Evolutionary conservation across 2,329 filamentous ascomycete species (phyloP), one percentile per base, ranked within the genome.

Genomic region (Beauveria asiatica): DNA sequence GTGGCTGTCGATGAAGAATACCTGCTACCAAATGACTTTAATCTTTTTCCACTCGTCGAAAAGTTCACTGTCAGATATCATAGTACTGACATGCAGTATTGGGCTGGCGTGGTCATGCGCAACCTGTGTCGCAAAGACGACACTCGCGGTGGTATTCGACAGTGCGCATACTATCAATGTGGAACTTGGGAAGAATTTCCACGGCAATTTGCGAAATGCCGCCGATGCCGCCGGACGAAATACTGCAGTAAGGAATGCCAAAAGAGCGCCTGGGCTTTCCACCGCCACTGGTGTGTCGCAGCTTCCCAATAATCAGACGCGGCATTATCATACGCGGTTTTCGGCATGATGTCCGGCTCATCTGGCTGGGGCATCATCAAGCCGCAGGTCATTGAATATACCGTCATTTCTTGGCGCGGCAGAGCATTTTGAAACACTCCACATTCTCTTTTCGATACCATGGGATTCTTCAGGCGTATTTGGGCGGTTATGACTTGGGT

Each of bases 221-320:
- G 94, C 65, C 87, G 94, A 65, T 99, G 94, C 77, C 86, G 94
- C 67, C 86, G 94, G 65, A 99, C 94, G 63, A 99, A 99, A 75
- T 97, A 97, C 78, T 99, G 94, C 85, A 97, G 92, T 83, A 99
- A 99, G 76, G 94, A 99, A 74, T 99, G 94, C 75, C 94, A 99
- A 76, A 97, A 97, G 80, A 95, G 90, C 67, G 95, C 94, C 10
- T 99, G 94, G 94, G 92, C 94, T 30, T 97, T 92, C 75, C 94
- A 99, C 73, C 87, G 94, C 63, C 95, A 97, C 76, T 99, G 94
- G 94, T 99, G 94, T 73, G 88, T 94, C 61, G 87, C 88, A 62
- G 89, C 89, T 54, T 77, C 81, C 39, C 79, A 81, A 74, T 83
- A 72, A 73, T 60, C 33, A 33, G 30, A 16, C 33, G 39, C 45